phyloP scores from a whole-genome alignment of 2,329 filamentous ascomycete genomes.

The Fusarium globosum region DNA sequence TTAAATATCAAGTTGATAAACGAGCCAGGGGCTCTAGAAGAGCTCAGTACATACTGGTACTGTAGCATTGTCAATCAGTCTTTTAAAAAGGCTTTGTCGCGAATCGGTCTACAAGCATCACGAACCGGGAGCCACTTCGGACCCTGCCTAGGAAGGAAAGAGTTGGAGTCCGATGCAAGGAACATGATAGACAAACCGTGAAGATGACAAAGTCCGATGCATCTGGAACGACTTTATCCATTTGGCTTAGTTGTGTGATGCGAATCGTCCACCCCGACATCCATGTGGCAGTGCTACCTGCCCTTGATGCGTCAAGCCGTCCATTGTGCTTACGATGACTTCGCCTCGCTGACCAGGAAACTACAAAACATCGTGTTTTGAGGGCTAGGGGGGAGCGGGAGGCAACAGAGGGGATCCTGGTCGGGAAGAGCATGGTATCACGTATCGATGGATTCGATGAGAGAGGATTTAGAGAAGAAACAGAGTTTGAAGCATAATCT shows the following conservation, averaged over 20 bases:
- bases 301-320: background rate
- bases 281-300: conserved; percentile 1
- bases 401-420: conserved; percentile 8
- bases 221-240: background rate
- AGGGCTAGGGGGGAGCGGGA: background rate
- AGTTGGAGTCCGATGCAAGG: background rate
- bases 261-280: background rate
- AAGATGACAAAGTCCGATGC: background rate
- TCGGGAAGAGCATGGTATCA: background rate
- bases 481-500: conserved; percentile 8
- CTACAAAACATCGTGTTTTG: background rate
- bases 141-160: background rate
- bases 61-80: background rate
- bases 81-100: background rate
- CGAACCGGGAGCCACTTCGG: background rate
- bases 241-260: background rate
- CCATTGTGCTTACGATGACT: background rate
- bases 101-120: background rate
- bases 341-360: background rate
- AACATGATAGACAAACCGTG: background rate
- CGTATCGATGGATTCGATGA: background rate
- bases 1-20: background rate
- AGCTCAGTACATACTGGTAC: background rate
- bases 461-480: background rate
- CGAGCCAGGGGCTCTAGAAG: background rate